phyloP scores from a whole-genome alignment of 805 yeast genomes.

The Wickerhamomyces queroliae region DNA sequence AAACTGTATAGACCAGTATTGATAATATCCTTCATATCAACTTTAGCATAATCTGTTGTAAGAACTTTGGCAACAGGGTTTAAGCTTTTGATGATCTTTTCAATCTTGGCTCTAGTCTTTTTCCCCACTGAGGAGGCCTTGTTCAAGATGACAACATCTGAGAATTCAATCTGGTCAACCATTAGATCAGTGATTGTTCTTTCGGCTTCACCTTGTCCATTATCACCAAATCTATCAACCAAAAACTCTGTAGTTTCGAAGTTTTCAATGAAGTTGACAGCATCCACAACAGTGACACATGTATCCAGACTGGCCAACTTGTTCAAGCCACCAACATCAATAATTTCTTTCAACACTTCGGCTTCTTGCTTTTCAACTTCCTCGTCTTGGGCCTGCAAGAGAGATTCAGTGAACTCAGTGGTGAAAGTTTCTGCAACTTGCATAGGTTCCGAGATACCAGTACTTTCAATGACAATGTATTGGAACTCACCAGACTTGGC shows the following conservation, averaged over 20 bases:
- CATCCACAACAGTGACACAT: conserved; percentile 41
- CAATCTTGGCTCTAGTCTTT: conserved; percentile 24
- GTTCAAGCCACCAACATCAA: conserved; percentile 34
- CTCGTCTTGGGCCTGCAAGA: conserved; percentile 22
- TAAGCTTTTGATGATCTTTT: conserved; percentile 27
- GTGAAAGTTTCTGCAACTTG: conserved; percentile 46
- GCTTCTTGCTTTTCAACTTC: conserved; percentile 20
- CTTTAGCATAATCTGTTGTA: conserved; percentile 30
- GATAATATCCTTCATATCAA: conserved; percentile 29
- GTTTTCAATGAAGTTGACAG: conserved; percentile 33
- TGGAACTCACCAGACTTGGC: conserved; percentile 31
- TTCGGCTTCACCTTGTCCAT: conserved; percentile 35
- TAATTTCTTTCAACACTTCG: conserved; percentile 17
- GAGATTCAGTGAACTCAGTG: conserved; percentile 31
- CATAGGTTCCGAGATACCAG: conserved; percentile 45
- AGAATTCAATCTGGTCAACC: conserved; percentile 42
- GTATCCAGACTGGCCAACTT: conserved; percentile 36
- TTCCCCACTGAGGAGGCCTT: conserved; percentile 27
- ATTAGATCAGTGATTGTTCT: conserved; percentile 39
- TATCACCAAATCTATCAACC: conserved; percentile 33
- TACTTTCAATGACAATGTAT: conserved; percentile 39
- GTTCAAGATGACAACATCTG: conserved; percentile 39
- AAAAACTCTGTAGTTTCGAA: conserved; percentile 38
- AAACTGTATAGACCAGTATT: conserved; percentile 33
- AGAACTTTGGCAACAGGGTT: conserved; percentile 38